Evolutionary conservation across 108 stramenopile species (phyloP).

Genomic region (Skeletonema potamos): DNA sequence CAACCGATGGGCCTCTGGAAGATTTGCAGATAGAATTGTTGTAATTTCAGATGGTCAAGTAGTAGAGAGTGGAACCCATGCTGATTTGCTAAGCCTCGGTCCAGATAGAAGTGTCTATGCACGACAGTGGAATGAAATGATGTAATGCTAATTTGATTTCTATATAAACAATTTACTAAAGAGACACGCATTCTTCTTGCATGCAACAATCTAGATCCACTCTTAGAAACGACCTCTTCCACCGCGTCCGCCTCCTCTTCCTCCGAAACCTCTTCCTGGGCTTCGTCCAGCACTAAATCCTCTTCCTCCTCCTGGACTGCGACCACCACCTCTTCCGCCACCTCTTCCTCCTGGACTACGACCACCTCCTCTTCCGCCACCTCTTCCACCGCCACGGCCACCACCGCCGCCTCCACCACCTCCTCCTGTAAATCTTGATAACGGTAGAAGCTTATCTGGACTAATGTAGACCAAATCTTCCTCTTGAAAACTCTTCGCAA

Average conservation of each 20-base stretch:
- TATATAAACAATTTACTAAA: slow-evolving; percentile 2
- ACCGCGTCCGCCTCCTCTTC: neutral
- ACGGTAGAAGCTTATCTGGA: slow-evolving; percentile 91
- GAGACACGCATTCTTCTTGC: neutral
- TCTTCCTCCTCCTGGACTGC: slow-evolving; percentile 41
- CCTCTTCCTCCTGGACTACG: slow-evolving; percentile 33
- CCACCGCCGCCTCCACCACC: slow-evolving; percentile 68
- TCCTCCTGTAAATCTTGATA: slow-evolving; percentile 91
- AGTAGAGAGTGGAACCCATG: slow-evolving; percentile 83
- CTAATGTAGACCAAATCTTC: slow-evolving; percentile 92
- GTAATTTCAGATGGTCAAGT: slow-evolving; percentile 77
- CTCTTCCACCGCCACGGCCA: slow-evolving; percentile 55
- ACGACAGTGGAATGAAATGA: slow-evolving; percentile 80
- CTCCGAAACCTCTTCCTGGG: slow-evolving; percentile 22
- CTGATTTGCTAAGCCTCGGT: slow-evolving; percentile 73
- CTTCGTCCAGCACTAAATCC: slow-evolving; percentile 33
- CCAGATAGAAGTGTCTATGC: slow-evolving; percentile 85
- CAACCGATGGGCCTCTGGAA: slow-evolving; percentile 80
- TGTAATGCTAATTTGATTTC: slow-evolving; percentile 1
- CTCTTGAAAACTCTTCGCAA: slow-evolving; percentile 86
- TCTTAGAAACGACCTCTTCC: neutral
- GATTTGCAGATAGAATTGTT: slow-evolving; percentile 78
- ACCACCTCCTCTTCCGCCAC: slow-evolving; percentile 60
- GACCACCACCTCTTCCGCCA: slow-evolving; percentile 38
- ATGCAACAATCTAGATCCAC: neutral